Conservation (phyloP, 2,329 filamentous ascomycete species). For the Aureobasidium subglaciale region DNA sequence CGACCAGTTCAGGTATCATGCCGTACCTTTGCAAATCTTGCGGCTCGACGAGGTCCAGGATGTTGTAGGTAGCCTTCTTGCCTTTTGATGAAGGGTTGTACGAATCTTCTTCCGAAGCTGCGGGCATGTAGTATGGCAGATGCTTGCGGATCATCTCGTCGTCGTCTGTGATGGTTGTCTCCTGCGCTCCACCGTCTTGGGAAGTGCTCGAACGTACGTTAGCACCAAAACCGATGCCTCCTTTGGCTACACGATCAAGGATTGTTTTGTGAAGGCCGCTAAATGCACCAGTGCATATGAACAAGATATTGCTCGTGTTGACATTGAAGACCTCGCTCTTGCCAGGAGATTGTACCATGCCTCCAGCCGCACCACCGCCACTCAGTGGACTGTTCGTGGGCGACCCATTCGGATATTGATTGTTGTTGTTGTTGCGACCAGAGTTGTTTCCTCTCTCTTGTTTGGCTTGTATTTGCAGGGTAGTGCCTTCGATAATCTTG, state of each 20-base stretch:
- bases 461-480: conserved; percentile 85
- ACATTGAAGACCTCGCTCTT: conserved; percentile 63
- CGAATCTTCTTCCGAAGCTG: conserved; percentile 30
- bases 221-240: conserved; percentile 86
- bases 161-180: conserved; percentile 54
- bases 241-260: conserved; percentile 76
- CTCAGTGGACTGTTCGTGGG: conserved; percentile 33
- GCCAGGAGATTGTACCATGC: conserved; percentile 25
- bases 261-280: conserved; percentile 85
- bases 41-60: conserved; percentile 62
- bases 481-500: conserved; percentile 94
- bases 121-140: conserved; percentile 44
- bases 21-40: conserved; percentile 61
- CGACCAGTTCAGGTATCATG: conserved; percentile 91
- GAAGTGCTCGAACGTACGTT: conserved; percentile 55
- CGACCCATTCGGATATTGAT: conserved; percentile 19
- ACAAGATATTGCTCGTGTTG: conserved; percentile 92
- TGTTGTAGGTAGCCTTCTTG: conserved; percentile 65
- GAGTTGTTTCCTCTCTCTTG: conserved; percentile 49
- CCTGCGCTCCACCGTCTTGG: conserved; percentile 44
- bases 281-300: conserved; percentile 94
- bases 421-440: conserved; percentile 13
- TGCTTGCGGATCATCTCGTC: conserved; percentile 44
- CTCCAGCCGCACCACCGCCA: conserved; percentile 24
- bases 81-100: conserved; percentile 60